Percentiles rank a stretch among this genome's conserved stretches.
These are phyloP conservation scores for Kalmanozyma brasiliensis DNA, from an alignment of 1,284 basidiomycete genomes.

Conservation along the genomic window DNA sequence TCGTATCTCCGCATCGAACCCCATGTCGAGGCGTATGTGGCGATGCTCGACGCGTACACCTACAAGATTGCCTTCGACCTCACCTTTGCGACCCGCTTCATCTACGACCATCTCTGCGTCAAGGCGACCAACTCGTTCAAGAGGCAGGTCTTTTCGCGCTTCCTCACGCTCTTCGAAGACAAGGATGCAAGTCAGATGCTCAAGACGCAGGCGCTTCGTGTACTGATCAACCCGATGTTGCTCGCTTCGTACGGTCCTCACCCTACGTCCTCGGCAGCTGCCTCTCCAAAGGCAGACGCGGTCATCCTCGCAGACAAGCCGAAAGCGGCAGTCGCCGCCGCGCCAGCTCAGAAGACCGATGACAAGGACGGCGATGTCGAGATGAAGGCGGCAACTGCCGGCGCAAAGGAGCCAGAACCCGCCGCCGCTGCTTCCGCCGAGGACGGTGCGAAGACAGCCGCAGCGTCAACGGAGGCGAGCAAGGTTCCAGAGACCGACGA, in stretches of 20 bases:
- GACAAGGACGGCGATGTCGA: conserved; percentile 70
- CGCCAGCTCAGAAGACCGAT: conserved; percentile 27
- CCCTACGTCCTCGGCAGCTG: conserved; percentile 20
- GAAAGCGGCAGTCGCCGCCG: background rate
- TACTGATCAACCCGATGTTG: conserved; percentile 88
- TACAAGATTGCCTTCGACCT: conserved; percentile 85
- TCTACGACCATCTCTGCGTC: conserved; percentile 84
- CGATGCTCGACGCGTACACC: conserved; percentile 84
- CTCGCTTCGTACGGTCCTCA: conserved; percentile 75
- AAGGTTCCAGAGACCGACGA: conserved; percentile 53
- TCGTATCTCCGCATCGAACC: conserved; percentile 73
- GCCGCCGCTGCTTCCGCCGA: conserved; percentile 5
- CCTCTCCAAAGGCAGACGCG: conserved; percentile 21
- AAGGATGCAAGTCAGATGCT: conserved; percentile 77
- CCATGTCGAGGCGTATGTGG: conserved; percentile 88
- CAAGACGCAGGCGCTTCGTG: conserved; percentile 86
- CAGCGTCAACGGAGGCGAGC: conserved; percentile 3
- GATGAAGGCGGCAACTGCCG: conserved; percentile 46
- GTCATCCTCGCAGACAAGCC: conserved; percentile 7
- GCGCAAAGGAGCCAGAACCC: conserved; percentile 23
- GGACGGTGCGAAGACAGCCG: background rate
- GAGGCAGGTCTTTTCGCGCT: conserved; percentile 83
- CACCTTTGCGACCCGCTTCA: conserved; percentile 83
- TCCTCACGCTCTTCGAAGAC: conserved; percentile 84
- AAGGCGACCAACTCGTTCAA: conserved; percentile 75